A percentile compares a stretch with the other conserved stretches of the same genome.
phyloP scores from a whole-genome alignment of 2,329 filamentous ascomycete species.

The Fusarium euwallaceae region DNA sequence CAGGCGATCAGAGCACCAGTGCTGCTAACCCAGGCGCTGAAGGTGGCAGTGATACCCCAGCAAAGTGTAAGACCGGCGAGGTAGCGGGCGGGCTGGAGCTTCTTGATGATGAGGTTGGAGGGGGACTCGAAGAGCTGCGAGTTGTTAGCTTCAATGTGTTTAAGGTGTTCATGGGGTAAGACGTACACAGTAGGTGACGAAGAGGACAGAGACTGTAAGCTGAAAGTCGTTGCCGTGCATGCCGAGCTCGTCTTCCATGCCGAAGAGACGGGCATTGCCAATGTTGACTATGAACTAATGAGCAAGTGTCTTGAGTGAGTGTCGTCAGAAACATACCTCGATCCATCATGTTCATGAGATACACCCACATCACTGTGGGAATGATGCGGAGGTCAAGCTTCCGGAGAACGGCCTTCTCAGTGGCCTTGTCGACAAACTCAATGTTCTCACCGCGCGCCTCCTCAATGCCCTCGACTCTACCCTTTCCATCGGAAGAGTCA shows the following conservation, averaged over 20 bases:
- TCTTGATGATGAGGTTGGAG: slow-evolving; percentile 56
- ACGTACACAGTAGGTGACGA: slow-evolving; percentile 58
- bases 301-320: neutral
- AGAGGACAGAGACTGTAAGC: slow-evolving; percentile 60
- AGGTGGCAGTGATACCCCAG: slow-evolving; percentile 60
- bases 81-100: slow-evolving; percentile 62
- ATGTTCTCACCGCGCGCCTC: slow-evolving; percentile 26
- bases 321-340: slow-evolving; percentile 37
- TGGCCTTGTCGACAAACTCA: slow-evolving; percentile 36
- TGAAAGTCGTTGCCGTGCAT: slow-evolving; percentile 70
- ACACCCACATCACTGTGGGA: slow-evolving; percentile 51
- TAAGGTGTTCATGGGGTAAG: neutral
- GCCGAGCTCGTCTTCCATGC: slow-evolving; percentile 66
- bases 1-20: slow-evolving; percentile 62
- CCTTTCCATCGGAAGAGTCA: slow-evolving; percentile 30
- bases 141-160: neutral
- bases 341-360: slow-evolving; percentile 54
- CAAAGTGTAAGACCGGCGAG: slow-evolving; percentile 57
- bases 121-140: slow-evolving; percentile 54
- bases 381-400: slow-evolving; percentile 52
- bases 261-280: slow-evolving; percentile 69
- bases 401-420: slow-evolving; percentile 40
- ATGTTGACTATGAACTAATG: slow-evolving; percentile 69
- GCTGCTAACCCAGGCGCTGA: slow-evolving; percentile 59
- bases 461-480: slow-evolving; percentile 25